Evolutionary conservation across 2,329 filamentous ascomycete genomes (phyloP).

Genomic region (Aureobasidium sp.): DNA sequence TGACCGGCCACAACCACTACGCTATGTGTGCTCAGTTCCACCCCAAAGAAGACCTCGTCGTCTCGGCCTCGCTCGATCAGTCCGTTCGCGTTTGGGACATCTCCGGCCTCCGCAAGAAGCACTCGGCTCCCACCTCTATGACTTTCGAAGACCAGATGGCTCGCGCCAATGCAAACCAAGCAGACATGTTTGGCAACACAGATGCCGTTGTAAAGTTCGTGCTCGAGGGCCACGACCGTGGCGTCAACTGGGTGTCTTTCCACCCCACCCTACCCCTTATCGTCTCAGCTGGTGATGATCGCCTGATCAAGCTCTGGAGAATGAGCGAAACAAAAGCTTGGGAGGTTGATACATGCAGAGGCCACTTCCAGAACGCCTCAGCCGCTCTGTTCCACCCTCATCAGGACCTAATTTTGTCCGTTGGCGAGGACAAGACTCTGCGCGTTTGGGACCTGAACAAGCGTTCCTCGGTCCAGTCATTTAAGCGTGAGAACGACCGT

Average conservation of each 20-base stretch:
- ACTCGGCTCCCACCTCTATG: constrained; percentile 93
- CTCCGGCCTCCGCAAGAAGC: constrained; percentile 95
- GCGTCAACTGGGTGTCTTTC: constrained; percentile 98
- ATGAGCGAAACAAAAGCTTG: constrained; percentile 99
- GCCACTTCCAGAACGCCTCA: constrained; percentile 96
- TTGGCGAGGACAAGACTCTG: constrained; percentile 97
- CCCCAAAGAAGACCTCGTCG: constrained; percentile 94
- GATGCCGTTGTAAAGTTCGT: constrained; percentile 99
- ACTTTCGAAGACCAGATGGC: constrained; percentile 97
- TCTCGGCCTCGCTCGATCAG: constrained; percentile 95
- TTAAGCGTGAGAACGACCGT: constrained; percentile 93
- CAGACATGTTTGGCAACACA: constrained; percentile 99
- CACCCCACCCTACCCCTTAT: constrained; percentile 94
- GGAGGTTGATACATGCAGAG: constrained; percentile 97
- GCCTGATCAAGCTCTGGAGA: constrained; percentile 93
- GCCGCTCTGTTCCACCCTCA: constrained; percentile 96
- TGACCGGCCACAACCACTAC: constrained; percentile 99
- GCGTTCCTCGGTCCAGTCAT: constrained; percentile 90
- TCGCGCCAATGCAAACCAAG: constrained; percentile 82
- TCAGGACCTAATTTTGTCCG: constrained; percentile 92
- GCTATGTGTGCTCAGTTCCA: constrained; percentile 99
- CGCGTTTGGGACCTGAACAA: constrained; percentile 98
- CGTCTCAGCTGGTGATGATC: constrained; percentile 91
- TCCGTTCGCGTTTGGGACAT: constrained; percentile 99
- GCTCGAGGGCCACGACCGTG: constrained; percentile 93